Conservation (phyloP, 2,329 filamentous ascomycete species). For the Thermoascus crustaceus region DNA sequence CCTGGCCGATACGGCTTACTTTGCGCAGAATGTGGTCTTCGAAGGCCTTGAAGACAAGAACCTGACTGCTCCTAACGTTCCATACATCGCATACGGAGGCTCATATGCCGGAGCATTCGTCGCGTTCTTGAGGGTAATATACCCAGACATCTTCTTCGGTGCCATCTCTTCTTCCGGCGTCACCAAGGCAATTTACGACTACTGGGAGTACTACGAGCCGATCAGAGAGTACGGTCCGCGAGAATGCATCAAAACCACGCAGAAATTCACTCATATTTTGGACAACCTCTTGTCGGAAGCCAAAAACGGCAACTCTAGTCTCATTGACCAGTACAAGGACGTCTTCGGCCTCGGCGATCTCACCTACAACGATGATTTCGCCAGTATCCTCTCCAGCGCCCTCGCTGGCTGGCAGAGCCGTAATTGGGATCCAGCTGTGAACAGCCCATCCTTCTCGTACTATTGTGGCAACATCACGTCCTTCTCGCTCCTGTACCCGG, state of each 20-base stretch:
- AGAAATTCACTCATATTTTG: slow-evolving; percentile 51
- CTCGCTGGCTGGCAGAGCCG: slow-evolving; percentile 47
- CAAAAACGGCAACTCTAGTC: slow-evolving; percentile 38
- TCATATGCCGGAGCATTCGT: slow-evolving; percentile 76
- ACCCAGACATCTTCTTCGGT: slow-evolving; percentile 71
- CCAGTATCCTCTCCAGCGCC: slow-evolving; percentile 33
- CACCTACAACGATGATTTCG: slow-evolving; percentile 48
- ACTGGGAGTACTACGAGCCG: slow-evolving; percentile 58
- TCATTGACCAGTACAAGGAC: slow-evolving; percentile 43
- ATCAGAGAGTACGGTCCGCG: slow-evolving; percentile 49
- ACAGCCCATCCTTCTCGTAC: slow-evolving; percentile 40
- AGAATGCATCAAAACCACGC: slow-evolving; percentile 57
- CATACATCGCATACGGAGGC: slow-evolving; percentile 75
- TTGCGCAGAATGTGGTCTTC: slow-evolving; percentile 65
- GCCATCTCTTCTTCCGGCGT: slow-evolving; percentile 75
- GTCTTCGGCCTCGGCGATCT: slow-evolving; percentile 17
- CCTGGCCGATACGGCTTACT: slow-evolving; percentile 72
- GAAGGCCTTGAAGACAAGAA: slow-evolving; percentile 59
- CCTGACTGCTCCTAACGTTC: slow-evolving; percentile 55
- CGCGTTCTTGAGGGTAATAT: slow-evolving; percentile 65
- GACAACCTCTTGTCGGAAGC: slow-evolving; percentile 51
- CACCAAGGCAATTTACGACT: slow-evolving; percentile 68
- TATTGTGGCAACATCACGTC: slow-evolving; percentile 52
- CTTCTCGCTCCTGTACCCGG: slow-evolving; percentile 35
- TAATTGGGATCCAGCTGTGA: slow-evolving; percentile 53